These are phyloP conservation scores for Aspergillus sp. DNA, from an alignment of 2,329 filamentous ascomycete genomes.

Conservation along the genomic window DNA sequence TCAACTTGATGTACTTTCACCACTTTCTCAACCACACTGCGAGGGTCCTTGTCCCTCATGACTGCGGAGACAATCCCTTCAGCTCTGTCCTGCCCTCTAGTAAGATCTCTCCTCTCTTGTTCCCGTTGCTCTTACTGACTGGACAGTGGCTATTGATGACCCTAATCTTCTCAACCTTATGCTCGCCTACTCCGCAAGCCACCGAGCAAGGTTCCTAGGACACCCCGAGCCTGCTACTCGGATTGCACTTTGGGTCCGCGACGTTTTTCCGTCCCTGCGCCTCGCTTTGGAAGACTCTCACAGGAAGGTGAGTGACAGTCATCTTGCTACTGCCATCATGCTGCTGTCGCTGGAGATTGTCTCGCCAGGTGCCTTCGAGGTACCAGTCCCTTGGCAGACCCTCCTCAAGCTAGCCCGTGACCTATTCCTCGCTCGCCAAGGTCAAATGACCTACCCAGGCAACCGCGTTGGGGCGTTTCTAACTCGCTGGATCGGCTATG, in stretches of 20 bases:
- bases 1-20: constrained; percentile 78
- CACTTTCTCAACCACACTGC: constrained; percentile 82
- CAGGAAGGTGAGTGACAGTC: constrained; percentile 70
- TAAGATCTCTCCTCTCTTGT: constrained; percentile 42
- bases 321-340: constrained; percentile 82
- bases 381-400: constrained; percentile 79
- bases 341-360: constrained; percentile 82
- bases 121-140: constrained; percentile 46
- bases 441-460: constrained; percentile 57
- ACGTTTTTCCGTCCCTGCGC: constrained; percentile 70
- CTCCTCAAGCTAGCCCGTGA: constrained; percentile 77
- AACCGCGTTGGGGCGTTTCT: constrained; percentile 72
- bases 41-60: constrained; percentile 65
- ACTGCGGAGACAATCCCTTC: constrained; percentile 65
- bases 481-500: constrained; percentile 80
- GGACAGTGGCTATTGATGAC: constrained; percentile 49
- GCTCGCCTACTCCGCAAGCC: constrained; percentile 82
- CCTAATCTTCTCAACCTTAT: constrained; percentile 73
- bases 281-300: constrained; percentile 65
- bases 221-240: constrained; percentile 76
- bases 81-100: constrained; percentile 65
- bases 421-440: constrained; percentile 71
- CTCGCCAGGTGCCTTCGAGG: constrained; percentile 78
- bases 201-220: constrained; percentile 73
- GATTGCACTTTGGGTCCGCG: constrained; percentile 78